Conservation (phyloP, 257 asterid species). For the Scutellaria minor region DNA sequence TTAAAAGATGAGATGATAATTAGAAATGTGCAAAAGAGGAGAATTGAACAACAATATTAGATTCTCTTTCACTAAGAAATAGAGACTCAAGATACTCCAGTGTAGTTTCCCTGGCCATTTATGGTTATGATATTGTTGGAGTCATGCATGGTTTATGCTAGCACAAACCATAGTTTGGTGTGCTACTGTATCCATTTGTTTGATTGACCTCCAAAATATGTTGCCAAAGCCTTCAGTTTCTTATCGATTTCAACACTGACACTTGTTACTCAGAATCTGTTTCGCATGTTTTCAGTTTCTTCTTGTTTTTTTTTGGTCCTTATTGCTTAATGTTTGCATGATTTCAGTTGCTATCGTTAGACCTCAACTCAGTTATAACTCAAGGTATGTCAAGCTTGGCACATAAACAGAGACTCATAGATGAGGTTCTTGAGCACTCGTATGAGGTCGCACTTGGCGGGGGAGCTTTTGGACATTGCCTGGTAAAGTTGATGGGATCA, state of each 20-base stretch:
- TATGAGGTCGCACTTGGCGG: constrained; percentile 76
- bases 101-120: background rate
- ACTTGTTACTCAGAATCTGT: constrained; percentile 25
- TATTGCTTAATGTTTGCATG: constrained; percentile 29
- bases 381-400: constrained; percentile 73
- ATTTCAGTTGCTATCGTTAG: constrained; percentile 73
- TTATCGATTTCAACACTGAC: background rate
- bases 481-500: constrained; percentile 52
- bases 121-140: background rate
- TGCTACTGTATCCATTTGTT: constrained; percentile 7
- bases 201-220: constrained; percentile 1
- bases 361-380: constrained; percentile 61
- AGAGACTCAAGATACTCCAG: background rate
- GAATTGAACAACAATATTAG: too few relatives aligned
- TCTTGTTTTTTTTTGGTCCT: too few relatives aligned
- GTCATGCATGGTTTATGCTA: constrained; percentile 18
- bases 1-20: too few relatives aligned
- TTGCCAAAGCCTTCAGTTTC: constrained; percentile 21
- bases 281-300: constrained; percentile 28
- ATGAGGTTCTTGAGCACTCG: constrained; percentile 65
- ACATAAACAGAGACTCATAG: constrained; percentile 64
- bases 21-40: too few relatives aligned
- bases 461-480: constrained; percentile 74
- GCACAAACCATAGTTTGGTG: constrained; percentile 3
- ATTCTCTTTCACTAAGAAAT: background rate